Base-by-base conservation (phyloP, 2,329 filamentous ascomycete genomes). In the Amesomyces nigricolor region DNA sequence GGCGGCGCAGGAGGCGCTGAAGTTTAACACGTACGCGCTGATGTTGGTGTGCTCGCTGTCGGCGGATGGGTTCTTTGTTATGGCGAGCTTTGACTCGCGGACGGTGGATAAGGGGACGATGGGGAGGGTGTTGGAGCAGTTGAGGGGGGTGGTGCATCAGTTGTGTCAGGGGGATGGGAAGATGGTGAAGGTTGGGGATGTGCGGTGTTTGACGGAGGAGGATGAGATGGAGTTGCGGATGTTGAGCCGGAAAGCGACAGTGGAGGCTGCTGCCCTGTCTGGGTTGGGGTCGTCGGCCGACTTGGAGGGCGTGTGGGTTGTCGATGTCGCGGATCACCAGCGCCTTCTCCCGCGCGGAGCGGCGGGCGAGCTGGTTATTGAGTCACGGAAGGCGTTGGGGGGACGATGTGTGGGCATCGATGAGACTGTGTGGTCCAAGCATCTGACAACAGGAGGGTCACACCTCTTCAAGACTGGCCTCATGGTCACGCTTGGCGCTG, bases 81-180 rank as follows among this genome's bases (percentile, higher is more conserved):
- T 82, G 71, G 82, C 82, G 0, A 84, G 83, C 62, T 86, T 86
- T 62, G 83, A 87, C 63, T 82, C 81, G 19, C 77, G 78, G n/a
- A 76, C 78, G 0, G 77, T 87, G 16, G 71, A 72, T 16, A 72
- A 70, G 32, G 68, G 71, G 22, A 73, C 77, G 16, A 80, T 85
- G 70, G 71, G 83, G 62, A 72, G 73, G 32, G 78, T 78, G 3
- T 70, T 85, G 19, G 65, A 71, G 2, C 76, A 81, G 51, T 72
- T 86, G 19, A 75, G 75, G 35, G 69, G 72, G 3, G 73, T 80
- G n/a, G 73, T 76, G 0, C 72, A 74, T 42, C 69, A 76, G 19
- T 72, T 87, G 22, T 76, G 78, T 46, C 68, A 71, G 50, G 65
- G 70, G 35, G 53, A 54, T 3, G 43, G 44, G 19, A 64, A 65